phyloP scores from a whole-genome alignment of 768 basidiomycete genomes.

The Serendipita sp. region DNA sequence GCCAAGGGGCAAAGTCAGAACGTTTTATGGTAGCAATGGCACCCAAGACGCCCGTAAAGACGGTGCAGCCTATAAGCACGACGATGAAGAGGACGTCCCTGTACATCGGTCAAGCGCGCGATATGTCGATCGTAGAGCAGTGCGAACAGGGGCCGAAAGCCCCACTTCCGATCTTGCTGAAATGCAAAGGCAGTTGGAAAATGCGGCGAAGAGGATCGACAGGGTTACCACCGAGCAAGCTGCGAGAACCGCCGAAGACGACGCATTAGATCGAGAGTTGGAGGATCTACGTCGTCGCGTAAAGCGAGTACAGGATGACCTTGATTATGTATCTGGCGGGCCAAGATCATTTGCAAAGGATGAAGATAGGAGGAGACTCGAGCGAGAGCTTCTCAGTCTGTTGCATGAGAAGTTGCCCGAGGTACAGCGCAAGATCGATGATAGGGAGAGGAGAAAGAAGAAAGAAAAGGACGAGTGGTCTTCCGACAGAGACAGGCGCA shows the following conservation, averaged over 20 bases:
- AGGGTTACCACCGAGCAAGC: conserved; percentile 48
- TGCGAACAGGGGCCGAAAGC: conserved; percentile 59
- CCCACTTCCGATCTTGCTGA: conserved; percentile 60
- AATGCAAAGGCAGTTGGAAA: conserved; percentile 68
- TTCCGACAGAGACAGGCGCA: conserved; percentile 66
- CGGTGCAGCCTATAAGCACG: conserved; percentile 83
- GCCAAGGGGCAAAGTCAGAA: conserved; percentile 46
- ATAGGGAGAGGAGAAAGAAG: conserved; percentile 57
- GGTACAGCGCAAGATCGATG: conserved; percentile 70
- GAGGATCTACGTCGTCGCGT: conserved; percentile 74
- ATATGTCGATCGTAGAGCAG: conserved; percentile 69
- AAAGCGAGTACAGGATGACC: conserved; percentile 73
- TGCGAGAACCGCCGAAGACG: conserved; percentile 58
- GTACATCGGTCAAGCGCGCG: conserved; percentile 70
- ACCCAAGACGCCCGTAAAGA: conserved; percentile 50
- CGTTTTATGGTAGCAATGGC: conserved; percentile 35
- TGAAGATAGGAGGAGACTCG: conserved; percentile 70
- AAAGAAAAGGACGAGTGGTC: conserved; percentile 65
- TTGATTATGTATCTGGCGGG: conserved; percentile 71
- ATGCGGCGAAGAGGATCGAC: conserved; percentile 68
- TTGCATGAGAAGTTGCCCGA: conserved; percentile 88
- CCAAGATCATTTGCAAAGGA: conserved; percentile 59
- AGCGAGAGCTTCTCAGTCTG: conserved; percentile 69
- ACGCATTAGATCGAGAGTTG: conserved; percentile 80
- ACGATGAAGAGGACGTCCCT: conserved; percentile 40